Evolutionary conservation across 2,329 filamentous ascomycete species (phyloP).

Genomic region (Parastagonospora avenae): DNA sequence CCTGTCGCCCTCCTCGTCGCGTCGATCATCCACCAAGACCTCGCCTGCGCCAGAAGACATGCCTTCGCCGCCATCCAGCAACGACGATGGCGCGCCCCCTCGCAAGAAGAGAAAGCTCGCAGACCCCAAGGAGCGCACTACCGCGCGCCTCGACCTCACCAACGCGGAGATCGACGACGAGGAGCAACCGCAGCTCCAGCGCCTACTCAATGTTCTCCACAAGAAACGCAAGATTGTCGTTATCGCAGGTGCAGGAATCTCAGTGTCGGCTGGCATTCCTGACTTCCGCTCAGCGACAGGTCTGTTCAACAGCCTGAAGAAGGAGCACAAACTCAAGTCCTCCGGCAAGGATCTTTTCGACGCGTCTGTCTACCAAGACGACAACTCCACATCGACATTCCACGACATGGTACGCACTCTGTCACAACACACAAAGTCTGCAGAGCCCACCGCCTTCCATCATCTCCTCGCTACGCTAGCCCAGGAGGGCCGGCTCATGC

Average conservation of each 20-base stretch:
- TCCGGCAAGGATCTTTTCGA: slow-evolving; percentile 97
- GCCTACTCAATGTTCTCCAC: slow-evolving; percentile 74
- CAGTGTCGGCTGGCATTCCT: slow-evolving; percentile 93
- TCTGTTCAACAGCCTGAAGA: slow-evolving; percentile 83
- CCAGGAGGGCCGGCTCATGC: slow-evolving; percentile 81
- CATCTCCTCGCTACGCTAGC: slow-evolving; percentile 90
- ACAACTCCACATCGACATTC: slow-evolving; percentile 85
- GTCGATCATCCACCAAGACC: slow-evolving; percentile 52
- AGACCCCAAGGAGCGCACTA: slow-evolving; percentile 70
- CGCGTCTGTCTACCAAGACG: slow-evolving; percentile 94
- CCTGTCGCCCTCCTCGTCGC: slow-evolving; percentile 51
- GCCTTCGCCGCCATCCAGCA: slow-evolving; percentile 50
- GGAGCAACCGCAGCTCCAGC: slow-evolving; percentile 68
- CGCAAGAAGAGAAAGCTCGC: slow-evolving; percentile 72
- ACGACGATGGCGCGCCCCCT: slow-evolving; percentile 69
- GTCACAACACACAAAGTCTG: slow-evolving; percentile 75
- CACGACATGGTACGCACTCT: slow-evolving; percentile 95
- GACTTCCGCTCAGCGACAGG: slow-evolving; percentile 94
- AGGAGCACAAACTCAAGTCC: slow-evolving; percentile 86
- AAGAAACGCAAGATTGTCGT: slow-evolving; percentile 97
- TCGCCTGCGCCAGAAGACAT: slow-evolving; percentile 55
- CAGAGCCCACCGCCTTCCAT: slow-evolving; percentile 87
- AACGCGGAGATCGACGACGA: slow-evolving; percentile 57
- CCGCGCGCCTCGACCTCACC: slow-evolving; percentile 78
- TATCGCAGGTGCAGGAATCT: slow-evolving; percentile 94